Evolutionary conservation across 768 basidiomycete genomes (phyloP).

Genomic region (Multifurca ochricompacta): DNA sequence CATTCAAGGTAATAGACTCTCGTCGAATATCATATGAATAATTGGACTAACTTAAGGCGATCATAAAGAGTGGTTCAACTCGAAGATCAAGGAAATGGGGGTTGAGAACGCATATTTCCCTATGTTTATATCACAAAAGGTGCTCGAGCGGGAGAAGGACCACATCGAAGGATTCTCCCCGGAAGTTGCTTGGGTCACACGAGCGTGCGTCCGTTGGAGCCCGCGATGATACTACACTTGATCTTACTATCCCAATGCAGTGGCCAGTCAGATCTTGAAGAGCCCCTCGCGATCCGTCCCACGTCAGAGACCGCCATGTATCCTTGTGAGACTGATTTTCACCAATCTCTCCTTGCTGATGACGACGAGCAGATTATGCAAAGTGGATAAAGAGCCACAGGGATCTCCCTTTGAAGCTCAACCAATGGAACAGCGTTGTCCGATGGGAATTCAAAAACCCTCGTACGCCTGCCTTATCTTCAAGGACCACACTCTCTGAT

Average conservation of each 20-base stretch:
- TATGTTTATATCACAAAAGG: slow-evolving; percentile 91
- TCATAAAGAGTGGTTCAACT: slow-evolving; percentile 84
- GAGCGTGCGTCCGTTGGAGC: slow-evolving; percentile 56
- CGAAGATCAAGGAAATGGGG: slow-evolving; percentile 84
- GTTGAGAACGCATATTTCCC: slow-evolving; percentile 99
- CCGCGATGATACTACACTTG: background rate
- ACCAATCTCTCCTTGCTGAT: background rate
- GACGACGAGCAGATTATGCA: slow-evolving; percentile 64
- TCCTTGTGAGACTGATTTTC: slow-evolving; percentile 56
- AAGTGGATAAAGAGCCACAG: slow-evolving; percentile 99
- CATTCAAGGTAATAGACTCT: slow-evolving; percentile 66
- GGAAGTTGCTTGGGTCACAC: slow-evolving; percentile 99
- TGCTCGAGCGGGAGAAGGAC: slow-evolving; percentile 94
- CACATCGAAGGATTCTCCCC: slow-evolving; percentile 99
- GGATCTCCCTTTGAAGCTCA: slow-evolving; percentile 93
- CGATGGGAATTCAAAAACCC: slow-evolving; percentile 99
- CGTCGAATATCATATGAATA: background rate
- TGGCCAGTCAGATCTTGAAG: slow-evolving; percentile 88
- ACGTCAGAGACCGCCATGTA: slow-evolving; percentile 99
- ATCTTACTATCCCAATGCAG: slow-evolving; percentile 33
- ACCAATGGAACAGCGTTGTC: slow-evolving; percentile 99
- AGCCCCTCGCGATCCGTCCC: slow-evolving; percentile 95
- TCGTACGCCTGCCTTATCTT: slow-evolving; percentile 40
- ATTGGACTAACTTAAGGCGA: background rate
- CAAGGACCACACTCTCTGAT: background rate